Conservation (phyloP, 225 moss, liverwort and hornwort genomes). For the Thuidium tamariscinum region DNA sequence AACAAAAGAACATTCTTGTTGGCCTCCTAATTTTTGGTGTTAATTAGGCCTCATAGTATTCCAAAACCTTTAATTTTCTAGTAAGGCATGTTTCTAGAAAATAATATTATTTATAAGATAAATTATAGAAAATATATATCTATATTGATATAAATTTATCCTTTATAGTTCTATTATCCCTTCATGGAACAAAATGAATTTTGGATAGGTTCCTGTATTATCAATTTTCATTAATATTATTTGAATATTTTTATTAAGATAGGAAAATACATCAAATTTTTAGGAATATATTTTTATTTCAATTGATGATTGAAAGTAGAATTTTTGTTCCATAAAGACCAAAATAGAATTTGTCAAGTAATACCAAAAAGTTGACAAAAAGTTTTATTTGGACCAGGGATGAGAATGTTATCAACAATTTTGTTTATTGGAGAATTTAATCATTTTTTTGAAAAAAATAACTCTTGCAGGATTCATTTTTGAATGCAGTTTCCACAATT, state of each 20-base stretch:
- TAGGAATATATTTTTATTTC: neutral
- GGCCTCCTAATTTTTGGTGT: accelerated
- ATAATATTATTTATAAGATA: neutral
- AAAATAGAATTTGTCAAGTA: neutral
- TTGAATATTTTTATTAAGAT: no score
- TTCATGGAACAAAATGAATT: no score
- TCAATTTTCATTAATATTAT: no score
- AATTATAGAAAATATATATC: neutral
- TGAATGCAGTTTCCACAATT: neutral
- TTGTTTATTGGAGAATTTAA: neutral
- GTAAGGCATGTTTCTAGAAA: neutral
- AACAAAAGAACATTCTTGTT: accelerated
- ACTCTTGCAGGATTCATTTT: neutral
- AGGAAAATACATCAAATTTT: no score
- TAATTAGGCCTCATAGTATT: neutral
- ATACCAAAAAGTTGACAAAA: no score
- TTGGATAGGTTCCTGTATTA: no score
- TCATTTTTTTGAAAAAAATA: neutral
- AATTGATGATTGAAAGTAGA: no score
- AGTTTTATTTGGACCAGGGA: neutral
- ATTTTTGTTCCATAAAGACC: no score
- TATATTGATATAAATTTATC: no score
- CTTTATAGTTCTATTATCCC: no score
- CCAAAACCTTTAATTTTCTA: accelerated
- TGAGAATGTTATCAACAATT: neutral